Base-by-base conservation (phyloP, 441 rosid species). In the Raphanus hybrid region DNA sequence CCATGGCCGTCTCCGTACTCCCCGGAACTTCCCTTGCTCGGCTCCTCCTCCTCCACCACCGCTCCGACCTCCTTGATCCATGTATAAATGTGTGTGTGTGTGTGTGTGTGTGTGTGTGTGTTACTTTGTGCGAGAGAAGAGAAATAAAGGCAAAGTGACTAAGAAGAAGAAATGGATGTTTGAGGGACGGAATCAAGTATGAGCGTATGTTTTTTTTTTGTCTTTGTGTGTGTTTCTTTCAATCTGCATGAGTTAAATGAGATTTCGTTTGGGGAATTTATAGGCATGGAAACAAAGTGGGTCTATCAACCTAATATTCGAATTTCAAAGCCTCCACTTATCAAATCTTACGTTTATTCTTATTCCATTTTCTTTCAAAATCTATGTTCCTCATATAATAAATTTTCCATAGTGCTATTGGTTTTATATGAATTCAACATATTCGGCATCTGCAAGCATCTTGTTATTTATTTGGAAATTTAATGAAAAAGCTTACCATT, bases 1-100 rank as follows among this genome's bases (percentile, higher is more conserved):
- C 93, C 93, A 89, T 0, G 93, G 93, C 63, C 93, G 76, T 65
- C 80, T 80, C 58, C 94, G 70, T 6, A 90, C 92, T 2, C 94
- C 94, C 0, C 94, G 77, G 75, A 84, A 88, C 69, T 82, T 81
- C n/a, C 58, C 84, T 65, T 84, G 88, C 27, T 85, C 70, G 3
- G 77, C 84, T 81, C 82, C 27, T 84, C 82, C 80, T 77, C 70
- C 86, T 50, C 83, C 82, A 27, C 14, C 74, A 35, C 64, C 35
- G 58, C 66, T 78, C 23, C 78, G 65, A 62, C 78, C 61, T 73
- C 82, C 82, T 41, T 78, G 79, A 52, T 84, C 86, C 86, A 84
- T 84, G 8, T 69, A 0, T 26, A 26, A 14, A 11, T 23, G 5
- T 59, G 1, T 26, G 15, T 59, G 35, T 10, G 34, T 58, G n/a